Evolutionary conservation across 129 eudicot species (phyloP), one percentile per base, ranked within the genome.

Genomic region (Pseudognaphalium luteoalbum): DNA sequence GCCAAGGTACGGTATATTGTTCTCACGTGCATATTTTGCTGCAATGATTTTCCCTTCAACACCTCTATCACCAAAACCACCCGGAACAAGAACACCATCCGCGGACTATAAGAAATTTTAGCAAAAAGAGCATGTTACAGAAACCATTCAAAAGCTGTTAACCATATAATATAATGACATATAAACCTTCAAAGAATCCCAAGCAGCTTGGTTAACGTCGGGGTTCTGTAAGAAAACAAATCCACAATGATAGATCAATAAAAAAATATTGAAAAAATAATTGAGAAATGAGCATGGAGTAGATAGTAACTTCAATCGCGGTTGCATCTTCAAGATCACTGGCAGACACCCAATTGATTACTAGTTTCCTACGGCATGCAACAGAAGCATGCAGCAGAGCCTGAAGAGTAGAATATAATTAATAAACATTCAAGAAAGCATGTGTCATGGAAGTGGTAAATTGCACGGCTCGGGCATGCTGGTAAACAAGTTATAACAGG

Each of bases 321-420:
- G 98, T 90, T 76, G 88, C 88, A 59, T 88, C 92, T 83, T 93
- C 98, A 69, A 93, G 98, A 78, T 93, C 95, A 76, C 95, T 86
- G 11, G 98, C 93, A 41, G 96, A 84, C 68, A 93, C 92, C 96
- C 96, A 93, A 78, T 90, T 88, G 28, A 93, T 72, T 54, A 90
- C 70, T 66, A 93, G 82, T 76, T 90, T 93, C 68, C 92, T 85
- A 63, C 67, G 71, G 65, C 96, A 88, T 57, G 95, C 92, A 78
- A 93, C 98, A 62, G 98, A 88, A 42, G 98, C 98, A 80, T 93
- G 98, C 87, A 93, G 62, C 78, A 93, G 86, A 82, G 98, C 98
- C 98, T 93, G 82, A 73, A 79, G 17, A 77, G 19, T 2, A 30
- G 12, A 29, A 30, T 4, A 21, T 6, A 2, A 34, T 52, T 39